phyloP scores from a whole-genome alignment of 1,284 basidiomycete genomes.

The Cryptococcus sp. region DNA sequence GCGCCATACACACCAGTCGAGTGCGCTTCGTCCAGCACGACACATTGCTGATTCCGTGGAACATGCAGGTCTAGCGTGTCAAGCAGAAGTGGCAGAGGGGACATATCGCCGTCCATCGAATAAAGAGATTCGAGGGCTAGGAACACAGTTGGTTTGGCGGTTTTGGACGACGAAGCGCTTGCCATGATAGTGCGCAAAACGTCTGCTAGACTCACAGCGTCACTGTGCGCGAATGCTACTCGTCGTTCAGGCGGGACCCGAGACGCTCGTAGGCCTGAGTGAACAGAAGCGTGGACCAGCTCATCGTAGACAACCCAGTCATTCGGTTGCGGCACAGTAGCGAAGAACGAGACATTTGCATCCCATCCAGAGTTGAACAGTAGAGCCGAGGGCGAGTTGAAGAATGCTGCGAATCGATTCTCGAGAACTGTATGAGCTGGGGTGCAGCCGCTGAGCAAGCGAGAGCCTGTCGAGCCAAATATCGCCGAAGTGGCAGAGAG shows the following conservation, averaged over 20 bases:
- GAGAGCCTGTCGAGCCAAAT: constrained; percentile 86
- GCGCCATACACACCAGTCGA: constrained; percentile 72
- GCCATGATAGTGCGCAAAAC: constrained; percentile 27
- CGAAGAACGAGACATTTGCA: constrained; percentile 88
- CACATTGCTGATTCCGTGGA: constrained; percentile 52
- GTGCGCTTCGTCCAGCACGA: constrained; percentile 79
- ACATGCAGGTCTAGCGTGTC: constrained; percentile 55
- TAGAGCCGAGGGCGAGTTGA: constrained; percentile 67
- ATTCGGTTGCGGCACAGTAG: constrained; percentile 72
- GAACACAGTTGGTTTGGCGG: constrained; percentile 33
- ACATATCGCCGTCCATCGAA: constrained; percentile 92
- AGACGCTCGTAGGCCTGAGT: constrained; percentile 80
- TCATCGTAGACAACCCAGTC: constrained; percentile 85
- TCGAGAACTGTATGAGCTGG: constrained; percentile 69
- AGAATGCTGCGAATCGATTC: constrained; percentile 64
- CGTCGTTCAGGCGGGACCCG: constrained; percentile 55
- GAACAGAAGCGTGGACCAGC: constrained; percentile 87
- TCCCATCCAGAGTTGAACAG: constrained; percentile 96
- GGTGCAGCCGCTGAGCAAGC: constrained; percentile 80
- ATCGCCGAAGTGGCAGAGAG: constrained; percentile 62
- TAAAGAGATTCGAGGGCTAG: constrained; percentile 88
- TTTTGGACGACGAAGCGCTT: background rate
- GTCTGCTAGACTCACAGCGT: constrained; percentile 49
- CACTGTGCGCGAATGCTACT: constrained; percentile 73
- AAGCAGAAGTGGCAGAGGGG: constrained; percentile 69